Evolutionary conservation across 805 yeast genomes (phyloP).

Genomic region (Clavispora phyllophila): DNA sequence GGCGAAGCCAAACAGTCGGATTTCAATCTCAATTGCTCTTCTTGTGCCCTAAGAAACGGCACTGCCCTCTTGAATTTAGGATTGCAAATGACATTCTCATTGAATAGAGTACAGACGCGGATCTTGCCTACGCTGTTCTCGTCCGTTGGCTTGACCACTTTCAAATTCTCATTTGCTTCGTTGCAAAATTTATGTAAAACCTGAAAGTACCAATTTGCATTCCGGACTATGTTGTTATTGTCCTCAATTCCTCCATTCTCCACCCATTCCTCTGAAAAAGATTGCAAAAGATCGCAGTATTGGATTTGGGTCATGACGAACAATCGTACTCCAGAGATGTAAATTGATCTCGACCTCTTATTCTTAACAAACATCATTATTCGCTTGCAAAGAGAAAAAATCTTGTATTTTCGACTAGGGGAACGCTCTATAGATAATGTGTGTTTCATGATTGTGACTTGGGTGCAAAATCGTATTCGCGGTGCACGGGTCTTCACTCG

Average conservation of each 20-base stretch:
- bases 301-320: neutral
- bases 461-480: constrained; percentile 10
- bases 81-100: neutral
- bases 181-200: neutral
- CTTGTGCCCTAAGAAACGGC: neutral
- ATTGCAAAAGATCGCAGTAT: neutral
- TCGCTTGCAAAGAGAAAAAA: neutral
- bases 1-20: neutral
- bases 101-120: neutral
- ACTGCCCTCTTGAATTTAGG: neutral
- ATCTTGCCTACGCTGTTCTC: neutral
- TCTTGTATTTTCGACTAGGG: neutral
- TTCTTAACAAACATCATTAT: neutral
- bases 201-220: neutral
- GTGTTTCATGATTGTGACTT: constrained; percentile 1
- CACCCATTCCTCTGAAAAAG: neutral
- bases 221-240: neutral
- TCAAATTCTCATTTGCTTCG: neutral
- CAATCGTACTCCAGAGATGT: neutral
- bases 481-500: neutral
- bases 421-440: neutral
- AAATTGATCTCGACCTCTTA: neutral
- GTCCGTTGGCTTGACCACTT: neutral
- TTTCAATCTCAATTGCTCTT: neutral
- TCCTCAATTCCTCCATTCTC: neutral